Evolutionary conservation across 345 rosid species (phyloP).

Genomic region (Camelina sativa): DNA sequence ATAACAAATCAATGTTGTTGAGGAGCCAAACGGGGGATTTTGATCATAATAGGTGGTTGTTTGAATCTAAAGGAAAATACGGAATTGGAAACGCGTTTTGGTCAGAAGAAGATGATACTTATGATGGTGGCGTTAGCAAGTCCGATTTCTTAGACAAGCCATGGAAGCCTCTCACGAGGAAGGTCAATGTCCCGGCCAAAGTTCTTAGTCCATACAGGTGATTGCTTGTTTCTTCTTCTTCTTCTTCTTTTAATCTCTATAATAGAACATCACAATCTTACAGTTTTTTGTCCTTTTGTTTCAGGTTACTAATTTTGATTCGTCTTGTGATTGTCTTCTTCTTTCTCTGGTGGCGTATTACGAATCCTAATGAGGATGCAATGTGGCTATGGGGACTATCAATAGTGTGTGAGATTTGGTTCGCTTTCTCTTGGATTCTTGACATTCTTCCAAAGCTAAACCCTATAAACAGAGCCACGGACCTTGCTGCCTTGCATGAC

Average conservation of each 20-base stretch:
- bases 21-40: constrained; percentile 92
- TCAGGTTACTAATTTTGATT: constrained; percentile 53
- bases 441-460: constrained; percentile 85
- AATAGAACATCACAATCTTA: background rate
- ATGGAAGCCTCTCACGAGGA: constrained; percentile 95
- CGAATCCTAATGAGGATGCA: constrained; percentile 83
- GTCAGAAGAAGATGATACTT: constrained; percentile 56
- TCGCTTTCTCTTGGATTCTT: constrained; percentile 90
- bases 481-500: constrained; percentile 70
- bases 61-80: constrained; percentile 63
- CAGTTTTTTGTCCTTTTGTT: background rate
- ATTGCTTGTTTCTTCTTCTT: background rate
- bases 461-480: constrained; percentile 85
- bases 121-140: constrained; percentile 65
- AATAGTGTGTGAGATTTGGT: constrained; percentile 84
- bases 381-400: constrained; percentile 91
- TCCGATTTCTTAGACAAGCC: constrained; percentile 91
- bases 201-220: constrained; percentile 91
- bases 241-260: background rate
- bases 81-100: constrained; percentile 90
- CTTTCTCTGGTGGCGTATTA: constrained; percentile 76
- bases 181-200: constrained; percentile 62
- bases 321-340: constrained; percentile 58
- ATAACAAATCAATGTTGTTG: constrained; percentile 77
- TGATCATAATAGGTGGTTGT: constrained; percentile 94